These are phyloP conservation scores for Globisporangium viniferum DNA, from an alignment of 352 stramenopile genomes.

Conservation along the genomic window DNA sequence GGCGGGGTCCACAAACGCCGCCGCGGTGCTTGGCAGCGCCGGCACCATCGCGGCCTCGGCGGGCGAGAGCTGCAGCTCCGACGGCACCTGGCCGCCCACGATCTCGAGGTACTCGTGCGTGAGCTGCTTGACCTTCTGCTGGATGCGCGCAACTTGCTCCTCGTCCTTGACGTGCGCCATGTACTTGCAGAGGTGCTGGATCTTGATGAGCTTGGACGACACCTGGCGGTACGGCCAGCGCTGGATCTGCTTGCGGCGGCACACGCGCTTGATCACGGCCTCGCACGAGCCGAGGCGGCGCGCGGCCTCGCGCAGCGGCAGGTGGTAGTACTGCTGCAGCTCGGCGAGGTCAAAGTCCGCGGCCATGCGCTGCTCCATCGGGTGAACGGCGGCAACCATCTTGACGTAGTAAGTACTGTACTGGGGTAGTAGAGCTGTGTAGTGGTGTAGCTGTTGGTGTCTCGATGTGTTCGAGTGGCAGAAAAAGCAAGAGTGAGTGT, in stretches of 20 bases:
- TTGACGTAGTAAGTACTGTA: background rate
- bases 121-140: slow-evolving; percentile 76
- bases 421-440: background rate
- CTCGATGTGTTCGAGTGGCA: slow-evolving; percentile 12
- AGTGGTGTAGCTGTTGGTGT: background rate
- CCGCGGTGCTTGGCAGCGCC: slow-evolving; percentile 35
- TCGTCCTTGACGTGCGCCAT: slow-evolving; percentile 72
- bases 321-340: slow-evolving; percentile 84
- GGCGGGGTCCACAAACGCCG: slow-evolving; percentile 45
- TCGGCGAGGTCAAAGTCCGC: slow-evolving; percentile 78
- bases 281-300: slow-evolving; percentile 72
- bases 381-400: slow-evolving; percentile 15
- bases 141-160: slow-evolving; percentile 68
- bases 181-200: slow-evolving; percentile 85
- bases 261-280: slow-evolving; percentile 81
- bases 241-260: slow-evolving; percentile 74
- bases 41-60: slow-evolving; percentile 53
- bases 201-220: slow-evolving; percentile 83
- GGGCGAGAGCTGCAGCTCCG: slow-evolving; percentile 59
- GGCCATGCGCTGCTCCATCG: slow-evolving; percentile 32
- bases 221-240: slow-evolving; percentile 85
- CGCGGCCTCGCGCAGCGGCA: slow-evolving; percentile 76
- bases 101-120: slow-evolving; percentile 79
- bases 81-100: slow-evolving; percentile 70
- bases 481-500: slow-evolving; percentile 19